These are phyloP conservation scores for Cladosporium sp. DNA, from an alignment of 2,329 filamentous ascomycete genomes.

Conservation along the genomic window DNA sequence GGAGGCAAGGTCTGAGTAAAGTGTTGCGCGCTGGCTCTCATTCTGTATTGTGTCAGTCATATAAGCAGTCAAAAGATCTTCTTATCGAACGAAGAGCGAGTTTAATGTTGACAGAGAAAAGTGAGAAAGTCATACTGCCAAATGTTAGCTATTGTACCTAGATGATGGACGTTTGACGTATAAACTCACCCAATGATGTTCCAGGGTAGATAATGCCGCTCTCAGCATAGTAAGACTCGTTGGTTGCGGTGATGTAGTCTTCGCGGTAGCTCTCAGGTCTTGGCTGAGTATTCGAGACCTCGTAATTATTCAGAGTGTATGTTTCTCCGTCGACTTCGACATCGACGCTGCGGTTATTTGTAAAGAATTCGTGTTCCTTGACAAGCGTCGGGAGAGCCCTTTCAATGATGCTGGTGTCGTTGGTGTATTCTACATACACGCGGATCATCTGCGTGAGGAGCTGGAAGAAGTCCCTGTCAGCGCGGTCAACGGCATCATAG, in stretches of 20 bases:
- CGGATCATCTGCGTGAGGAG: slow-evolving; percentile 61
- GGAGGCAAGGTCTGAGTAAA: slow-evolving; percentile 61
- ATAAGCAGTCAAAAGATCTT: neutral
- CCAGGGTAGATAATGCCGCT: slow-evolving; percentile 58
- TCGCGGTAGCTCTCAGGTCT: slow-evolving; percentile 65
- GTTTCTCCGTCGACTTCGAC: slow-evolving; percentile 43
- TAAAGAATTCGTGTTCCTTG: slow-evolving; percentile 62
- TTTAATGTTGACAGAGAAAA: too few relatives aligned
- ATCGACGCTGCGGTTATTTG: slow-evolving; percentile 55
- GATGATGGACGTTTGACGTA: too few relatives aligned
- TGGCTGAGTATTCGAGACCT: slow-evolving; percentile 61
- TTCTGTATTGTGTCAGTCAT: slow-evolving; percentile 27
- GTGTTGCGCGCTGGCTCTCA: slow-evolving; percentile 46
- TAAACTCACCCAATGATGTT: slow-evolving; percentile 18
- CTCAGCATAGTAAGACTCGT: slow-evolving; percentile 57
- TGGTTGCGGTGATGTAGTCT: slow-evolving; percentile 63
- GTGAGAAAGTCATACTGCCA: slow-evolving; percentile 18
- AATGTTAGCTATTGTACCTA: neutral
- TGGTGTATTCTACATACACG: slow-evolving; percentile 60
- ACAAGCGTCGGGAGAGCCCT: slow-evolving; percentile 60
- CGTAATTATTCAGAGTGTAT: slow-evolving; percentile 57
- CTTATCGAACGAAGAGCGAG: too few relatives aligned
- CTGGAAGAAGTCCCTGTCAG: neutral
- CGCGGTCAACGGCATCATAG: neutral
- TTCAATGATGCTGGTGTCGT: slow-evolving; percentile 57